Evolutionary conservation across 2,329 filamentous ascomycete species (phyloP).

Genomic region (Pseudogymnoascus sp.): DNA sequence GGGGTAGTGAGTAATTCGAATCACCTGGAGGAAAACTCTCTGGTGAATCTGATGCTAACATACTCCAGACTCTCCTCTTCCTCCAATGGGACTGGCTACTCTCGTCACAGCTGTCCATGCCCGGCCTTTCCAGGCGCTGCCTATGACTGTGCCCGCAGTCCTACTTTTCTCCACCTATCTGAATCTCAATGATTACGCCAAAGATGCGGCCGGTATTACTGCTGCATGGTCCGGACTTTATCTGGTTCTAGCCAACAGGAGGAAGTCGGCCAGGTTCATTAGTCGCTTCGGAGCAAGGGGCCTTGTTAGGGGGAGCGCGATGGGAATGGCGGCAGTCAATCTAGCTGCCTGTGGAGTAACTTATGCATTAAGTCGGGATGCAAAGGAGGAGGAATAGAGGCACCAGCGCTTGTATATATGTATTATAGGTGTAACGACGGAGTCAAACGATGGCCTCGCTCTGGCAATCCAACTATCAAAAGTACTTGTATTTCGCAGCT

Average conservation of each 20-base stretch:
- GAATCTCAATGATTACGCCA: slow-evolving; percentile 53
- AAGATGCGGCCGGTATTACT: slow-evolving; percentile 54
- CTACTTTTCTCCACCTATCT: slow-evolving; percentile 59
- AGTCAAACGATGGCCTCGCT: neutral
- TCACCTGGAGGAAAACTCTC: neutral
- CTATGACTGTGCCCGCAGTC: slow-evolving; percentile 59
- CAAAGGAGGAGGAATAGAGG: slow-evolving; percentile 21
- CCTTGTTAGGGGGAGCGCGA: slow-evolving; percentile 41
- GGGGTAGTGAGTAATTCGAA: slow-evolving; percentile 39
- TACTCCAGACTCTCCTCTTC: slow-evolving; percentile 51
- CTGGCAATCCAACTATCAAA: neutral
- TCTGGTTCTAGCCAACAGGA: slow-evolving; percentile 51
- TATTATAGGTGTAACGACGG: neutral
- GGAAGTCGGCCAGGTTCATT: slow-evolving; percentile 37
- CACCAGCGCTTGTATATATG: slow-evolving; percentile 5
- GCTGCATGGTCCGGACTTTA: slow-evolving; percentile 60
- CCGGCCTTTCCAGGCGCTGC: slow-evolving; percentile 56
- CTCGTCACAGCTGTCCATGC: slow-evolving; percentile 58
- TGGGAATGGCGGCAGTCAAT: slow-evolving; percentile 43
- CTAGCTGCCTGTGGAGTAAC: slow-evolving; percentile 42
- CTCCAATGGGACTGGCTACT: slow-evolving; percentile 56
- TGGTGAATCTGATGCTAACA: slow-evolving; percentile 10
- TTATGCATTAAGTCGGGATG: slow-evolving; percentile 40
- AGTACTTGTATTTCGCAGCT: neutral
- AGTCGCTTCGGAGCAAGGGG: slow-evolving; percentile 43